Percentiles rank a stretch among this genome's conserved stretches.
phyloP scores from a whole-genome alignment of 768 basidiomycete genomes.

The Gautieria morchelliformis region DNA sequence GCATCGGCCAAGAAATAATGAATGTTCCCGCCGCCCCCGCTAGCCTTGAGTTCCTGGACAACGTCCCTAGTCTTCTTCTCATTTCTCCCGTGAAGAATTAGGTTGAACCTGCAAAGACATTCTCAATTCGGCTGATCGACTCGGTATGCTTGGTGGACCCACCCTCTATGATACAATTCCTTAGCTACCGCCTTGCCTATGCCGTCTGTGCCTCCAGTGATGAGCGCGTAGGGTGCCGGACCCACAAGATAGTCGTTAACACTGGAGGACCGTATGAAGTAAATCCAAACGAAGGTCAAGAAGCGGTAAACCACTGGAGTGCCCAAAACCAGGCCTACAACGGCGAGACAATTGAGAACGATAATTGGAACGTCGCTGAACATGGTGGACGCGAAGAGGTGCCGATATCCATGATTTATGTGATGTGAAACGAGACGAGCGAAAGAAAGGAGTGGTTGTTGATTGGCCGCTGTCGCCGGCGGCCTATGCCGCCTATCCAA shows the following conservation, averaged over 20 bases:
- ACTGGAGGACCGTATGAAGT: not conserved
- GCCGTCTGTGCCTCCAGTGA: conserved; percentile 9
- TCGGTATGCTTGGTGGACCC: not conserved
- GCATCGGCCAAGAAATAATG: conserved; percentile 5
- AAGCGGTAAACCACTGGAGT: conserved; percentile 1
- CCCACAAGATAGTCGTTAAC: conserved; percentile 2
- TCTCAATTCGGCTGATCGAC: not conserved
- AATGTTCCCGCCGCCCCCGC: not conserved
- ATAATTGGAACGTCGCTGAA: not conserved
- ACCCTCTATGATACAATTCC: conserved; percentile 4
- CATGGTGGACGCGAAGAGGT: not conserved
- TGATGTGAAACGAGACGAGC: no score
- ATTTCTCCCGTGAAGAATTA: conserved; percentile 11
- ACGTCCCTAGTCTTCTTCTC: conserved; percentile 5
- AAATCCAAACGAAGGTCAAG: not conserved
- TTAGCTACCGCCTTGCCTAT: conserved; percentile 10
- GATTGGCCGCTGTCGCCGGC: no score
- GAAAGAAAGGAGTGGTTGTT: no score
- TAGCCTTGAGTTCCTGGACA: conserved; percentile 1
- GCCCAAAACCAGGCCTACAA: not conserved
- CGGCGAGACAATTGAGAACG: not conserved
- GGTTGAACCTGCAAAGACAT: conserved; percentile 3
- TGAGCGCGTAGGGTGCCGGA: conserved; percentile 8
- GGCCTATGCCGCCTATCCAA: no score
- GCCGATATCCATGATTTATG: no score